Conservation (phyloP, 2,329 filamentous ascomycete genomes). For the Cordyceps tenuipes region DNA sequence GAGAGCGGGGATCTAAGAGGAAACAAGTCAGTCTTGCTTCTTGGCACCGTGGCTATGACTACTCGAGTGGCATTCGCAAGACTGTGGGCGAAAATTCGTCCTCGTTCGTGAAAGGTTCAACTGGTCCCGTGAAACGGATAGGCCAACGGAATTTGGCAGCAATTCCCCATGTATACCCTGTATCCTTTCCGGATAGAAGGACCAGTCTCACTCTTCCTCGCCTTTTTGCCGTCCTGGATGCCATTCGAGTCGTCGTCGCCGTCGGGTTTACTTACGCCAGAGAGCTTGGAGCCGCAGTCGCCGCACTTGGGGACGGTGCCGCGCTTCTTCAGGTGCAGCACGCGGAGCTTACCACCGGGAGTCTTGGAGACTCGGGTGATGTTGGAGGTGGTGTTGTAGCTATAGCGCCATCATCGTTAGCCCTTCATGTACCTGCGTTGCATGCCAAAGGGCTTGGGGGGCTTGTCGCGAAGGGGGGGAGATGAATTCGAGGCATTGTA, state of each 20-base stretch:
- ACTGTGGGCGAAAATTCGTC: neutral
- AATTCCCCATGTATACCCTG: neutral
- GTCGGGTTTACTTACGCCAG: slow-evolving; percentile 68
- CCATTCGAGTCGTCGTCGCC: slow-evolving; percentile 3
- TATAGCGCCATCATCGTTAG: slow-evolving; percentile 28
- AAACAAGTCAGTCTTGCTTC: neutral
- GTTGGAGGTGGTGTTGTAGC: slow-evolving; percentile 98
- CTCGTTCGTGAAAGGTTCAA: neutral
- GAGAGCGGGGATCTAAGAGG: slow-evolving; percentile 78
- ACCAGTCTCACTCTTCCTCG: neutral
- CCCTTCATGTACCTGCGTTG: slow-evolving; percentile 1
- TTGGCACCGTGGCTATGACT: neutral
- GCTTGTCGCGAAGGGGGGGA: slow-evolving; percentile 11
- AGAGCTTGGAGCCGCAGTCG: slow-evolving; percentile 96
- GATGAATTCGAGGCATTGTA: slow-evolving; percentile 11
- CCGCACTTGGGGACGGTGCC: slow-evolving; percentile 97
- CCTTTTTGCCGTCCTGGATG: neutral
- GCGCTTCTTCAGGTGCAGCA: slow-evolving; percentile 99
- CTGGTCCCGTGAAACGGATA: neutral
- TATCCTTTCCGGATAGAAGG: neutral
- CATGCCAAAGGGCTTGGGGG: neutral
- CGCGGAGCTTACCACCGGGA: slow-evolving; percentile 87
- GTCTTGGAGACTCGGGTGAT: slow-evolving; percentile 94
- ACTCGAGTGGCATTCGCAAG: slow-evolving; percentile 7
- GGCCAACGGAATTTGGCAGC: neutral